Evolutionary conservation across 495 filamentous ascomycete genomes (phyloP), one percentile per base, ranked within the genome.

Genomic region (Penicillium daleae): DNA sequence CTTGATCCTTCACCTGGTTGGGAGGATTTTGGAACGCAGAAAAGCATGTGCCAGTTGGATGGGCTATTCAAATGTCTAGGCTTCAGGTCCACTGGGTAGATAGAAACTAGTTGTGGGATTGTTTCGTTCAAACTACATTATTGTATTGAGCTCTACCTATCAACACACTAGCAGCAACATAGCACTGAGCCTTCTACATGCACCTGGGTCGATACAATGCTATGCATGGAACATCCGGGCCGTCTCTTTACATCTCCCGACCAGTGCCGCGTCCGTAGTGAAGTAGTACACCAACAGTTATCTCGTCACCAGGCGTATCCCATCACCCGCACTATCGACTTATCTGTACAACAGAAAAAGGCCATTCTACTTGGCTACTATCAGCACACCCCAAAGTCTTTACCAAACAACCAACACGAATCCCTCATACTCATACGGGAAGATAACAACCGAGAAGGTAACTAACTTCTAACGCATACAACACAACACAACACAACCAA

Each of bases 1-100:
- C 54, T 13, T 78, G 57, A 62, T 31, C 13, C 5, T n/a, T 15
- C 2, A 19, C 4, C 0, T 4, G 31, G 1, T 24, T 22, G 9
- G n/a, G 51, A 9, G 39, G 35, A 15, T 31, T 12, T 0, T 26
- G 35, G 26, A 31, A 0, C 21, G 19, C 10, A 33, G 51, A 19
- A 8, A 53, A 19, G 27, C 4, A 21, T 19, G 50, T 33, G 39
- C 39, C 2, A 22, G 13, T 27, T 13, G 46, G 24, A 29, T n/a
- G 29, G 8, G 24, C 7, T 19, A n/a, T 15, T 17, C 4, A 4
- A 12, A 21, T 50, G 24, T 24, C 4, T 13, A 22, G 4, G 12
- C 17, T 13, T 2, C 6, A 39, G 15, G 5, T 6, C 17, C 32
- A 33, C 4, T n/a, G n/a, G n/a, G n/a, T n/a, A n/a, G n/a, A n/a